These are phyloP conservation scores for Didymella segeticola DNA, from an alignment of 2,329 filamentous ascomycete species.

Conservation along the genomic window DNA sequence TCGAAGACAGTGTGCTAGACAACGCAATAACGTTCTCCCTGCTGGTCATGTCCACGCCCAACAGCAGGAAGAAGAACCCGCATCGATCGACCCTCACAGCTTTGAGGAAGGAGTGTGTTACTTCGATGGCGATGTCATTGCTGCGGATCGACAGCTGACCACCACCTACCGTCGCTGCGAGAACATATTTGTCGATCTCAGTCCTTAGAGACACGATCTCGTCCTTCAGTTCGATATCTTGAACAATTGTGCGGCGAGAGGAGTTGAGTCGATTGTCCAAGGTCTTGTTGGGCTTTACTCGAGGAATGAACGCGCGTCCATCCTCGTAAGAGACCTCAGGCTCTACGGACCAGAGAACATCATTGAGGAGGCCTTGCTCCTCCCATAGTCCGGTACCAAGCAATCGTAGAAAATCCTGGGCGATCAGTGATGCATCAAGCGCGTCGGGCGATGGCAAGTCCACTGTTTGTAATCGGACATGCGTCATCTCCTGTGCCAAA, in stretches of 20 bases:
- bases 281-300: conserved; percentile 1
- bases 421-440: not conserved
- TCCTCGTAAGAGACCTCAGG: conserved; percentile 1
- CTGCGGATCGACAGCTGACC: not conserved
- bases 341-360: conserved; percentile 3
- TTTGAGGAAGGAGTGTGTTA: not conserved
- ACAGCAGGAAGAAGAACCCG: not conserved
- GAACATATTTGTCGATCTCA: not conserved
- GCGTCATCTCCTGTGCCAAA: conserved; percentile 5
- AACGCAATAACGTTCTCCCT: not conserved
- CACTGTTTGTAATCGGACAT: conserved; percentile 18
- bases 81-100: not conserved
- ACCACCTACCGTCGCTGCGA: not conserved
- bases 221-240: not conserved
- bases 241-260: conserved; percentile 1
- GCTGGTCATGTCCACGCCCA: not conserved
- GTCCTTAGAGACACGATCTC: not conserved
- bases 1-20: not conserved
- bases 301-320: not conserved
- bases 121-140: not conserved
- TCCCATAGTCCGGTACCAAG: not conserved
- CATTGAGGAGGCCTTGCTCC: not conserved
- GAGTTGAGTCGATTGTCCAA: conserved; percentile 34
- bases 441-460: conserved; percentile 1
- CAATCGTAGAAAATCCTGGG: not conserved